Conservation (phyloP, 1,139 yeast species). For the Kluyveromyces sp. region DNA sequence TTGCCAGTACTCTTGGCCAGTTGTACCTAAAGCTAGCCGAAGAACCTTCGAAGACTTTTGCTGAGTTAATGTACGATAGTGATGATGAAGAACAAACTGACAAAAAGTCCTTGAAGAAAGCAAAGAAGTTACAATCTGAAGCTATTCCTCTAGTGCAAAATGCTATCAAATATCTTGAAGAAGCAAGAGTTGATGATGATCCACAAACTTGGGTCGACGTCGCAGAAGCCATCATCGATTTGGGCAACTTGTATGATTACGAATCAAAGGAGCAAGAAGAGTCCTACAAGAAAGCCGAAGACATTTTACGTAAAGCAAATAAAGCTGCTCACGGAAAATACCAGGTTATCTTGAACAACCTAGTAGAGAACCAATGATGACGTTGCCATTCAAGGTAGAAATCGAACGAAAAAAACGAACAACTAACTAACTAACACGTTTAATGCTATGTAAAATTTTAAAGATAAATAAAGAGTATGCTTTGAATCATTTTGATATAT, state of each 20-base stretch:
- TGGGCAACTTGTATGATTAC: constrained; percentile 64
- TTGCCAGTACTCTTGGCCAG: constrained; percentile 51
- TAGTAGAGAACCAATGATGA: constrained; percentile 15
- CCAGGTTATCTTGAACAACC: constrained; percentile 44
- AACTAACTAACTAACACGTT: neutral
- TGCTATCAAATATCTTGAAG: constrained; percentile 51
- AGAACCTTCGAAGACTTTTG: constrained; percentile 47
- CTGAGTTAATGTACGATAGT: constrained; percentile 50
- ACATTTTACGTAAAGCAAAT: constrained; percentile 54
- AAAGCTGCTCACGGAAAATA: constrained; percentile 70
- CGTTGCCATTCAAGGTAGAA: constrained; percentile 1
- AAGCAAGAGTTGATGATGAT: constrained; percentile 61
- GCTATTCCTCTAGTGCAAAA: constrained; percentile 44
- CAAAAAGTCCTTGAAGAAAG: constrained; percentile 17
- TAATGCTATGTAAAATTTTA: too few relatives aligned
- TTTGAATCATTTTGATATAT: too few relatives aligned
- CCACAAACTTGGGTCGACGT: constrained; percentile 75
- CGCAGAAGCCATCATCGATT: constrained; percentile 76
- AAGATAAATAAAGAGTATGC: too few relatives aligned
- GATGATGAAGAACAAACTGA: constrained; percentile 36
- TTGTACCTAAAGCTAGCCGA: constrained; percentile 58
- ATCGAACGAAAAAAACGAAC: neutral
- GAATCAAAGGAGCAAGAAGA: constrained; percentile 60
- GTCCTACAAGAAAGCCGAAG: constrained; percentile 60
- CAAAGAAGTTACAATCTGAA: constrained; percentile 39